Evolutionary conservation across 2,329 filamentous ascomycete species (phyloP).

Genomic region (Trichoderma aggressivum): DNA sequence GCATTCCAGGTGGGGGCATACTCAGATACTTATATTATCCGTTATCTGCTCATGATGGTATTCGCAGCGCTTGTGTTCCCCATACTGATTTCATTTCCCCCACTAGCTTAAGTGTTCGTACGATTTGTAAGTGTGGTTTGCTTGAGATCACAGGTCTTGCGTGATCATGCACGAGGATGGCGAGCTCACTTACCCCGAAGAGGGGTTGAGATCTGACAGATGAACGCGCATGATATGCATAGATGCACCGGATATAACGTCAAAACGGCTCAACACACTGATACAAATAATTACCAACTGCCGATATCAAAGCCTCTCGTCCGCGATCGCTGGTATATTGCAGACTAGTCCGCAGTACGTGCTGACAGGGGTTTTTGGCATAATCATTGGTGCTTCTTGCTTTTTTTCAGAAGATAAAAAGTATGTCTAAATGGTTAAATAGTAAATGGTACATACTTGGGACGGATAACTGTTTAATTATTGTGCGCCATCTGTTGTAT

Average conservation of each 20-base stretch:
- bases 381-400: not conserved
- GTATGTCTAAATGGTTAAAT: not conserved
- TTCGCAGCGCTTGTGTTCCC: not conserved
- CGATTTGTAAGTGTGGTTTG: not conserved
- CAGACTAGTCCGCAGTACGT: not conserved
- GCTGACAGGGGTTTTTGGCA: not conserved
- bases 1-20: not conserved
- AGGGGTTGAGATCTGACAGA: not conserved
- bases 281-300: not conserved
- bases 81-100: not conserved
- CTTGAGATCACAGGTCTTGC: conserved; percentile 2
- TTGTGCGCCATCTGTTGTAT: not conserved
- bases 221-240: not conserved
- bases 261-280: not conserved
- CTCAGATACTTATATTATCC: not conserved
- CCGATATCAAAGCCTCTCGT: not conserved
- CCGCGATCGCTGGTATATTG: not conserved
- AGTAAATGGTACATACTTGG: not conserved
- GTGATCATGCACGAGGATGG: conserved; percentile 30
- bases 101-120: not conserved
- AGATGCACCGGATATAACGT: not conserved
- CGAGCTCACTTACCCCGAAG: conserved; percentile 23
- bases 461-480: too few species aligned
- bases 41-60: not conserved
- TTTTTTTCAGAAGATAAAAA: not conserved